Conservation (phyloP, 768 basidiomycete genomes). For the Suillus bovinus region DNA sequence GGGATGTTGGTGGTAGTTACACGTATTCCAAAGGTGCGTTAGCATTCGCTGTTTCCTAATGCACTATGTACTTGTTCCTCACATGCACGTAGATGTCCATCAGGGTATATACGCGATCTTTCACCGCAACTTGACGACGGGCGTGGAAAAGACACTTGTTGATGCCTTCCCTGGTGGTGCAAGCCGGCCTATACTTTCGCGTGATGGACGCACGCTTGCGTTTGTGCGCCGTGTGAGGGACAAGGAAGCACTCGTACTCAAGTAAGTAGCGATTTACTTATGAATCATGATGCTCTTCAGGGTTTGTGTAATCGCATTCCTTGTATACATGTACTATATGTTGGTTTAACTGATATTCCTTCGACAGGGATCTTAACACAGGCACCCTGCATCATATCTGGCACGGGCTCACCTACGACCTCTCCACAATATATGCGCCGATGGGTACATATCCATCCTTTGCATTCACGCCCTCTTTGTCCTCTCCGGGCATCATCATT, state of each 20-base stretch:
- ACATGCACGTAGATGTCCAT: conserved; percentile 54
- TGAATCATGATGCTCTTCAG: no score
- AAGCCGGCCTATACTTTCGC: conserved; percentile 67
- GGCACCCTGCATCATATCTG: conserved; percentile 66
- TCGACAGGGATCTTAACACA: conserved; percentile 58
- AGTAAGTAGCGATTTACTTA: conserved; percentile 41
- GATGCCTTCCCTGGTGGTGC: conserved; percentile 67
- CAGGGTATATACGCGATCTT: conserved; percentile 72
- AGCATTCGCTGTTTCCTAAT: neutral
- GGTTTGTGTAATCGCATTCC: neutral
- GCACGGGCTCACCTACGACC: conserved; percentile 70
- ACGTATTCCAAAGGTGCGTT: conserved; percentile 63
- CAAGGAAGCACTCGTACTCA: conserved; percentile 70
- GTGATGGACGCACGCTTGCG: conserved; percentile 66
- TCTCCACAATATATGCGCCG: conserved; percentile 62
- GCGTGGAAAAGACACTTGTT: conserved; percentile 52
- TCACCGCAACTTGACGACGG: conserved; percentile 60
- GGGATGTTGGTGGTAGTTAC: conserved; percentile 47
- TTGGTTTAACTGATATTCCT: conserved; percentile 3
- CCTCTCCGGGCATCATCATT: conserved; percentile 53
- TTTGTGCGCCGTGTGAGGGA: conserved; percentile 75
- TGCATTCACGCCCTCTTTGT: conserved; percentile 60
- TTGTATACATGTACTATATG: neutral
- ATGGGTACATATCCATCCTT: conserved; percentile 83
- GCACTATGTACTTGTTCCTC: neutral